Evolutionary conservation across 2,329 filamentous ascomycete genomes (phyloP).

Genomic region (Penicillium fuscoglaucum): DNA sequence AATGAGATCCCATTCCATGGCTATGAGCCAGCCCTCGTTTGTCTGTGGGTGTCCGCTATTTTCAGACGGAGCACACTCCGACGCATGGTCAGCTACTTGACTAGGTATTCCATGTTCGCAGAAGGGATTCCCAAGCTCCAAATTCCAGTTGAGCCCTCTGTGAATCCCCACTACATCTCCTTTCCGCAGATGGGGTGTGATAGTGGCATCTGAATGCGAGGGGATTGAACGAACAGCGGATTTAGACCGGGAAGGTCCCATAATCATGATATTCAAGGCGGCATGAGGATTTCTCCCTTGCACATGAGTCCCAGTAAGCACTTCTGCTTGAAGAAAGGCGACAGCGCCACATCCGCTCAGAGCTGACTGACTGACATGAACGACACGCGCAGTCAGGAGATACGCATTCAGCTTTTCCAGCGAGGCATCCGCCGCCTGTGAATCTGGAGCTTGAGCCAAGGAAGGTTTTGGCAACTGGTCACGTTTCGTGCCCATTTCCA

Average conservation of each 20-base stretch:
- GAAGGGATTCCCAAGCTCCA: conserved; percentile 25
- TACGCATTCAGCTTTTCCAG: conserved; percentile 16
- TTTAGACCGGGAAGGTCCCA: conserved; percentile 29
- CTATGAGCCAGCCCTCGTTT: conserved; percentile 36
- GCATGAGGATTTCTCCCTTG: not conserved
- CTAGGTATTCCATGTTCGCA: not conserved
- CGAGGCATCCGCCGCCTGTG: not conserved
- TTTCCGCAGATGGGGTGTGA: conserved; percentile 10
- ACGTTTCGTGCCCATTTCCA: conserved; percentile 39
- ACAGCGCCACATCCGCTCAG: conserved; percentile 30
- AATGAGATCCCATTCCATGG: conserved; percentile 44
- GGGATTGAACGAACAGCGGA: not conserved
- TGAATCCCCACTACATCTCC: conserved; percentile 34
- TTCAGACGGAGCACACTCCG: not conserved
- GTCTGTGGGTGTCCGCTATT: not conserved
- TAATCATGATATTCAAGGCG: conserved; percentile 28
- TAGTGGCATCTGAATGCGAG: not conserved
- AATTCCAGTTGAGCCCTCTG: conserved; percentile 38
- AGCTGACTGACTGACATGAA: conserved; percentile 15
- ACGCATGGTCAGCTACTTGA: not conserved
- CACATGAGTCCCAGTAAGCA: not conserved
- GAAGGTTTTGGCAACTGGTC: conserved; percentile 17
- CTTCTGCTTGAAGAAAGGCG: conserved; percentile 23
- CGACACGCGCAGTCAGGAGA: conserved; percentile 21
- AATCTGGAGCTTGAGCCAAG: not conserved